Evolutionary conservation across 108 stramenopile species (phyloP).

Genomic region (Pseudonitzschia delicatissima): DNA sequence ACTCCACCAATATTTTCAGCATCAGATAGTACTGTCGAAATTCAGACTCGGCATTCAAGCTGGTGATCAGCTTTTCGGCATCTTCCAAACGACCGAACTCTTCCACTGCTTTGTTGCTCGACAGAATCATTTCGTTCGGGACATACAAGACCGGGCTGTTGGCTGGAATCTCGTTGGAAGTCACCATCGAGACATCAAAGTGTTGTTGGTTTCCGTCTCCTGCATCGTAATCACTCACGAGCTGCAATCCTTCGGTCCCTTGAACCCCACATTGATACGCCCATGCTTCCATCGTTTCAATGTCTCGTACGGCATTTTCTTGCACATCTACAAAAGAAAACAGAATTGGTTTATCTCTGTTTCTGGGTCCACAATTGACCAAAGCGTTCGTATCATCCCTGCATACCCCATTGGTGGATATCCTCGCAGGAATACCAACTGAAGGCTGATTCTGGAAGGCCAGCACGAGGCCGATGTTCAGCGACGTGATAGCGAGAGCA

Average conservation of each 20-base stretch:
- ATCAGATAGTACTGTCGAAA: slow-evolving; percentile 36
- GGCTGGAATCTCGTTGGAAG: slow-evolving; percentile 42
- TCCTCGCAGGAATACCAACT: too few species aligned
- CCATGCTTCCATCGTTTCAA: slow-evolving; percentile 44
- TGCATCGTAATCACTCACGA: slow-evolving; percentile 25
- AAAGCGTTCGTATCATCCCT: too few species aligned
- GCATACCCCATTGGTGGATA: too few species aligned
- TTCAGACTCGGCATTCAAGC: background rate
- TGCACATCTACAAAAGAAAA: too few species aligned
- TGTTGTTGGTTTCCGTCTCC: slow-evolving; percentile 1
- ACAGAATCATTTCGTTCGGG: slow-evolving; percentile 44
- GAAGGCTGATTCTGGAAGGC: too few species aligned
- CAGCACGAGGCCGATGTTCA: too few species aligned
- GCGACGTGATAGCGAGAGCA: too few species aligned
- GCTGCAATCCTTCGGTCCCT: slow-evolving; percentile 36
- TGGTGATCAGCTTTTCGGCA: slow-evolving; percentile 30
- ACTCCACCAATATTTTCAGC: slow-evolving; percentile 48
- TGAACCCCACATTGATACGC: slow-evolving; percentile 40
- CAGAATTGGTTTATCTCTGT: too few species aligned
- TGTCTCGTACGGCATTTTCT: slow-evolving; percentile 40
- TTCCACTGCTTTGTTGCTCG: slow-evolving; percentile 31
- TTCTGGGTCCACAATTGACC: too few species aligned
- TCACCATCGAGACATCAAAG: slow-evolving; percentile 21
- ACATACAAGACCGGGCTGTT: slow-evolving; percentile 37
- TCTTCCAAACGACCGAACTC: slow-evolving; percentile 42